A percentile compares a stretch with the other conserved stretches of the same genome.
These are phyloP conservation scores for Cystobasidium ongulense DNA, from an alignment of 768 basidiomycete species.

Conservation along the genomic window DNA sequence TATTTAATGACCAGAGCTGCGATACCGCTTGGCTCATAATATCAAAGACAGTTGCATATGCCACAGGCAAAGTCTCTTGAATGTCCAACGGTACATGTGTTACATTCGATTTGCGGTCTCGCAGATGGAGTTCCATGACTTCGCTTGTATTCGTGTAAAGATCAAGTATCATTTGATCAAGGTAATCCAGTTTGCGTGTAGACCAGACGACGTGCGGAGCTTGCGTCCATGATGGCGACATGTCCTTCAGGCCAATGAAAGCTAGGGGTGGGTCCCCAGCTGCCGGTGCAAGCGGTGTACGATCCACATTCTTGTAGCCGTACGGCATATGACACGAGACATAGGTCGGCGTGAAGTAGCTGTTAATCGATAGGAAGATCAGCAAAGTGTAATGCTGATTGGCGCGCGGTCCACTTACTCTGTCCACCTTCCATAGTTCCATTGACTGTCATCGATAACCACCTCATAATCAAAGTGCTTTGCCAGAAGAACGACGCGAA, in stretches of 20 bases:
- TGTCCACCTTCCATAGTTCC: conserved; percentile 28
- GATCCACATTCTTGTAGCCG: not conserved
- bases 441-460: conserved; percentile 19
- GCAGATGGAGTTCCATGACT: not conserved
- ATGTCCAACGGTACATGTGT: not conserved
- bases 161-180: not conserved
- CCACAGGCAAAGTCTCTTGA: not conserved
- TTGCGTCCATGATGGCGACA: conserved; percentile 6
- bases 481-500: conserved; percentile 10
- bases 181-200: conserved; percentile 15
- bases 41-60: not conserved
- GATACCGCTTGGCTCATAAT: not conserved
- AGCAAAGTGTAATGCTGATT: not conserved
- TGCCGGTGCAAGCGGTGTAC: conserved; percentile 8
- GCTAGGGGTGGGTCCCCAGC: not conserved
- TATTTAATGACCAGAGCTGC: not conserved
- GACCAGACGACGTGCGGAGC: conserved; percentile 17
- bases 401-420: not conserved
- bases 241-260: not conserved
- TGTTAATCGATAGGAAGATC: not conserved
- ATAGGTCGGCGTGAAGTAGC: conserved; percentile 21
- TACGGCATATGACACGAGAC: not conserved
- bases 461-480: conserved; percentile 9
- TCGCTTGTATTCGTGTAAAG: not conserved
- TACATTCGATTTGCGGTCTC: not conserved